Evolutionary conservation across 192 early-diverging fungal genomes (phyloP).

Genomic region (Dissophora ornata): DNA sequence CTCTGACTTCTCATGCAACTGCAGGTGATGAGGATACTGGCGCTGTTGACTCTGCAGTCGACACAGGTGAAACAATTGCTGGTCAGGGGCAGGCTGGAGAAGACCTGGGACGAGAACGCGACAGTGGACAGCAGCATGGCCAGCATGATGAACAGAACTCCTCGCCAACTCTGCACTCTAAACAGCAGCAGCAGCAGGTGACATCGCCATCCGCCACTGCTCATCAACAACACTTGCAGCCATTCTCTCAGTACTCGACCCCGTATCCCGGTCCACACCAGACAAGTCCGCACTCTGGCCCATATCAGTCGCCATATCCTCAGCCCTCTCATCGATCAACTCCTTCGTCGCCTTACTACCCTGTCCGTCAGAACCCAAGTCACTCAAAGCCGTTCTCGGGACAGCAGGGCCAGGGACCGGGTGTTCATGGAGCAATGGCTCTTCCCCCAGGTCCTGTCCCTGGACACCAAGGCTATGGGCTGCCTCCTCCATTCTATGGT

Average conservation of each 20-base stretch:
- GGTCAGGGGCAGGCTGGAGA: conserved; percentile 5
- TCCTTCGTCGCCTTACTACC: conserved; percentile 24
- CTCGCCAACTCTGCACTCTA: not conserved
- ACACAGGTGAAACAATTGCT: conserved; percentile 11
- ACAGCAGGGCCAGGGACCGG: conserved; percentile 34
- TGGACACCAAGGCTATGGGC: conserved; percentile 7
- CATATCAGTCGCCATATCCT: conserved; percentile 11
- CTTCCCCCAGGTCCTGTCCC: conserved; percentile 3
- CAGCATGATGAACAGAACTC: not conserved
- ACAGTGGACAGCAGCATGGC: not conserved
- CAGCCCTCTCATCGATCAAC: conserved; percentile 16
- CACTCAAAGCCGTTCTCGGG: conserved; percentile 20
- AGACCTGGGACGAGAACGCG: not conserved
- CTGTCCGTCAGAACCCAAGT: conserved; percentile 6
- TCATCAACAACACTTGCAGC: conserved; percentile 5
- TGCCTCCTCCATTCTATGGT: conserved; percentile 5
- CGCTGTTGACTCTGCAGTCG: not conserved
- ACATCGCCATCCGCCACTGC: too few relatives aligned
- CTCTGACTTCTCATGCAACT: too few relatives aligned
- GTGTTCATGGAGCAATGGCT: conserved; percentile 7
- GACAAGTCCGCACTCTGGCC: conserved; percentile 2
- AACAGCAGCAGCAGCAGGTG: conserved; percentile 12
- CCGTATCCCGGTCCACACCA: conserved; percentile 3
- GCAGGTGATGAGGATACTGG: too few relatives aligned
- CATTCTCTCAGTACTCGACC: not conserved